Conservation (phyloP, 1,139 yeast species). For the Wickerhamomyces sp. region DNA sequence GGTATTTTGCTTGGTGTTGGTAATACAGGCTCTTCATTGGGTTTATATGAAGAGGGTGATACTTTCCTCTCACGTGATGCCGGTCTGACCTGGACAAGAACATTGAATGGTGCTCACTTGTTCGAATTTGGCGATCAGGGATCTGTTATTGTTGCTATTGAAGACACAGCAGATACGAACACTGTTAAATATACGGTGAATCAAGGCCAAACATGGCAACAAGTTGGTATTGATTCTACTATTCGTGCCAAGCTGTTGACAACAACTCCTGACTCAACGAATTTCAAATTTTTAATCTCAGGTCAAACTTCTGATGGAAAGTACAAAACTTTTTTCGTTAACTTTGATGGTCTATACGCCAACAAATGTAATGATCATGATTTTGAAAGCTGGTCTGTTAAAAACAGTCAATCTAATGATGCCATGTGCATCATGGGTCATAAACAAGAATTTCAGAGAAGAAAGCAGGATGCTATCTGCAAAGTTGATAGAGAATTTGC, state of each 20-base stretch:
- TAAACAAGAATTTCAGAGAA: constrained; percentile 58
- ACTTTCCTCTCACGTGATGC: constrained; percentile 74
- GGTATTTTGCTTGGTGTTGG: constrained; percentile 66
- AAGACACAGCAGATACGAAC: constrained; percentile 28
- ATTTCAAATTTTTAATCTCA: constrained; percentile 49
- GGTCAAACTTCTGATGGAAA: constrained; percentile 36
- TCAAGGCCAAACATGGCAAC: constrained; percentile 67
- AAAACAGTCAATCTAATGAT: constrained; percentile 34
- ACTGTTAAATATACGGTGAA: constrained; percentile 57
- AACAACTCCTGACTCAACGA: constrained; percentile 64
- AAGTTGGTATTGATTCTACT: constrained; percentile 40
- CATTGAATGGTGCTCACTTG: constrained; percentile 49
- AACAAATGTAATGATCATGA: constrained; percentile 51
- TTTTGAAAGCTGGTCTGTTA: constrained; percentile 57
- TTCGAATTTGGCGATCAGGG: constrained; percentile 80
- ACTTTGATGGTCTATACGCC: constrained; percentile 53
- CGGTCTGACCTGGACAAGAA: constrained; percentile 64
- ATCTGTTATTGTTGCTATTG: constrained; percentile 59
- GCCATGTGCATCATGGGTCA: constrained; percentile 64
- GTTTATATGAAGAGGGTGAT: constrained; percentile 28
- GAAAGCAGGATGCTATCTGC: constrained; percentile 64
- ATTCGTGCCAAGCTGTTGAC: constrained; percentile 47
- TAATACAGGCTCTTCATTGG: constrained; percentile 36
- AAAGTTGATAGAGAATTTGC: constrained; percentile 54
- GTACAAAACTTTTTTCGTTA: constrained; percentile 35